Evolutionary conservation across 1,284 basidiomycete species (phyloP), one percentile per base, ranked within the genome.

Genomic region (Cronartium quercuum): DNA sequence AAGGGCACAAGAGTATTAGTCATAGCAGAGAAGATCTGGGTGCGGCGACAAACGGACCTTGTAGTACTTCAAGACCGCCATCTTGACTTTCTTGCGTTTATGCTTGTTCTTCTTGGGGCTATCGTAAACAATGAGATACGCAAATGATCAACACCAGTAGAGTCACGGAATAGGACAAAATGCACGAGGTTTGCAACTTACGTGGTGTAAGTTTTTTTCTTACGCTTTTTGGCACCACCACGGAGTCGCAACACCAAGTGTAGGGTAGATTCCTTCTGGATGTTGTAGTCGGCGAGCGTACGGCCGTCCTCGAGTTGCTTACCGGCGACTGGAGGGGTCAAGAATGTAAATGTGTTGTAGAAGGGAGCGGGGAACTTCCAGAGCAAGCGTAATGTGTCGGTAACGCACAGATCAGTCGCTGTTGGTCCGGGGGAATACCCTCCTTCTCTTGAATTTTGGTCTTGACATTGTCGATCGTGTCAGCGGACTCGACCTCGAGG

Each of bases 401-500:
- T 68, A 65, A 38, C 61, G 35, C n/a, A 71, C 69, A 71, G 24
- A 71, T 71, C 83, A 98, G 84, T 79, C 94, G 92, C 84, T 97
- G 94, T 84, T 97, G 93, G 85, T 96, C 94, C 79, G 92, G 92
- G 76, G 92, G 91, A 77, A 94, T 94, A 40, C 92, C 84, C 79
- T 85, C 85, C 82, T 86, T 85, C 81, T 85, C 85, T 80, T 85
- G 84, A 78, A 85, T 85, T 81, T 83, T 83, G 83, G 90, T 87
- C 86, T 94, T 94, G 85, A 94, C 92, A 87, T 95, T 95, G 87
- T 97, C 93, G 84, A 96, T 94, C 78, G 94, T 94, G 86, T 95
- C 92, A 77, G 90, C 76, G 67, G 81, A 81, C 80, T 83, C 82
- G 74, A 83, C 82, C 79, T 83, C 82, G 51, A 82, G 80, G 77